phyloP scores from a whole-genome alignment of 306 rosid species.

The Hippophae rhamnoides region DNA sequence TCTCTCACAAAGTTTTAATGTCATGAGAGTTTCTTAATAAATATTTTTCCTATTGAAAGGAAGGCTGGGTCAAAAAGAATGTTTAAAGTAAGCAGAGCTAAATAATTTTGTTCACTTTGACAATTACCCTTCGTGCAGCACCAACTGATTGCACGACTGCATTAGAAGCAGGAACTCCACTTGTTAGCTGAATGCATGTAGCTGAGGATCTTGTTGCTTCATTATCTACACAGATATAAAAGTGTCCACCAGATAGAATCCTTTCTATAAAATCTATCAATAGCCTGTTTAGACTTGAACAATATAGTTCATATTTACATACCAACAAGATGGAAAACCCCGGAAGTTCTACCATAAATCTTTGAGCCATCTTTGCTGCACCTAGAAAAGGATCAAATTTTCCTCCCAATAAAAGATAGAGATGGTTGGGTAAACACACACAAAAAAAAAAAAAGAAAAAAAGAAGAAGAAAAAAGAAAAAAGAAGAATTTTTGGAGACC shows the following conservation, averaged over 20 bases:
- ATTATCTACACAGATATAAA: conserved; percentile 43
- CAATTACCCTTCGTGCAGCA: conserved; percentile 41
- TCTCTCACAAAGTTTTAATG: neutral
- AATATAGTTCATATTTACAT: conserved; percentile 16
- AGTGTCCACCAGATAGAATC: conserved; percentile 10
- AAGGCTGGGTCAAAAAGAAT: neutral
- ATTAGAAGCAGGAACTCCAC: conserved; percentile 47
- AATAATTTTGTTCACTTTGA: neutral
- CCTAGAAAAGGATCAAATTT: conserved; percentile 4
- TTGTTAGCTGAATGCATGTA: conserved; percentile 31
- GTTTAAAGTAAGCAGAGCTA: neutral
- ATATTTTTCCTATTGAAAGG: too few species aligned
- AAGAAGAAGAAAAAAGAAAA: too few species aligned
- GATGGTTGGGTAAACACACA: neutral
- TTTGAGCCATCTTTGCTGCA: conserved; percentile 43
- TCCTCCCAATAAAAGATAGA: neutral
- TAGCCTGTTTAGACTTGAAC: conserved; percentile 10
- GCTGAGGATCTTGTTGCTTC: conserved; percentile 41
- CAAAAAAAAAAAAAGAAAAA: neutral
- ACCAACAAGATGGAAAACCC: conserved; percentile 71
- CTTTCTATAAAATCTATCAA: conserved; percentile 7
- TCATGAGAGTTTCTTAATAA: too few species aligned
- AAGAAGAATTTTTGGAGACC: neutral
- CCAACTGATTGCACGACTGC: conserved; percentile 36
- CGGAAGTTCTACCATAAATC: conserved; percentile 46